Base-by-base conservation (phyloP, 805 yeast species). In the Lachancea mirantina region DNA sequence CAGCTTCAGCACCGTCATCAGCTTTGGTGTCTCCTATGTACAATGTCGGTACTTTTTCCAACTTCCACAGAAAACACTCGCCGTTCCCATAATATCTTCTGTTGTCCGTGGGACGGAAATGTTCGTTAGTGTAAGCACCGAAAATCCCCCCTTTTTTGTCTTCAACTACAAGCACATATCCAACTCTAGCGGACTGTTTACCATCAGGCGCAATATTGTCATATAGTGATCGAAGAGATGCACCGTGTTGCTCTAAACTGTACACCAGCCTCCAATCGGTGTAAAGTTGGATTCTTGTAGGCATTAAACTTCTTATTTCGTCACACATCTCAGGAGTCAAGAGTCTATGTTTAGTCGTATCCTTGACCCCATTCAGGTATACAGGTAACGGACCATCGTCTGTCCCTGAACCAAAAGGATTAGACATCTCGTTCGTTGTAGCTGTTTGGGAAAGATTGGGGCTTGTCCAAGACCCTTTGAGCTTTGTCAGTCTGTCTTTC, bases 211-310 rank as follows among this genome's bases (percentile, higher is more conserved):
- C 62, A 35, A 74, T 57, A 28, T 67, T 62, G 10, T 70, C 61
- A 52, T 88, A 89, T 11, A 92, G 57, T 0, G 97, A 87, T 37
- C 72, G 76, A 34, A 89, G 56, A 0, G 95, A 83, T 0, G 94
- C 78, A 0, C 98, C 98, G 53, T 87, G 84, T 55, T 85, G 96
- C 45, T 88, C 96, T 39, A 84, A 59, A n/a, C 92, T 79, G 52
- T 88, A 89, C 2, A 77, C 56, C 30, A 92, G 57, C 5, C 68
- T 58, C 98, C 97, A 92, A 5, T 70, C 70, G 23, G 80, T 78
- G 40, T 74, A 74, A 15, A 89, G 64, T 53, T 85, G 96, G 23
- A 83, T 62, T 28, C 96, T 65, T 4, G 84, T 69, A 0, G 96
- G 95, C 39, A 92, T 54, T 33, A 84, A 67, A 17, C 65, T 62